Base-by-base conservation (phyloP, 192 early-diverging fungal species). In the Umbelopsis sp. region DNA sequence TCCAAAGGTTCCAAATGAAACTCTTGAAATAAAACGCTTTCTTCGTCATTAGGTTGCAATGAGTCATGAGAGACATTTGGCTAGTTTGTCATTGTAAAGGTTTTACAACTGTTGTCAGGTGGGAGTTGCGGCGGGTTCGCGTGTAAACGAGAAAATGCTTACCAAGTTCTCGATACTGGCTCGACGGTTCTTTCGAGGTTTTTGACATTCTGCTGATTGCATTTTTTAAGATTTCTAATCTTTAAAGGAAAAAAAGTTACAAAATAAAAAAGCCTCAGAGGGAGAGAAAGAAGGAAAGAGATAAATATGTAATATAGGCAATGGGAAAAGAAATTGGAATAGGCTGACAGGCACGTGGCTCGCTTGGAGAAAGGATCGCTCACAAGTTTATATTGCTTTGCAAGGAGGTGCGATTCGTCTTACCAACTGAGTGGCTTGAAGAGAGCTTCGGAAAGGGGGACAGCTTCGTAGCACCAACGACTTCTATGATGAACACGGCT, bases 131-230 rank as follows among this genome's bases (percentile, higher is more conserved):
- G 35, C 3, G 37, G 6, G 37, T 18, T 12, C 11, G 21, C 21
- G 25, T 61, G 18, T 61, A 11, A 11, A 13, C 27, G 33, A 55
- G 52, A 27, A 61, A 35, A 25, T 16, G 21, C 55, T 61, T 61
- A 61, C 55, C 55, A 35, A 33, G 25, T 61, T 25, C 18, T 61
- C 33, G 27, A 61, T 61, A 61, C 55, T 61, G 33, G 33, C n/a
- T 12, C 55, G 55, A 61, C 55, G 55, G 11, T 35, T 61, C 2
- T 35, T 61, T 35, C 55, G 55, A 61, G 55, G 55, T 61, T 35
- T 61, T 35, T 61, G 27, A 18, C 55, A 25, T 61, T 61, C 55
- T 35, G 55, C 55, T 61, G 55, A 61, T n/a, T 61, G 55, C 55
- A 61, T 61, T 25, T n/a, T 15, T 27, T 0, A 35, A 35, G 33